Evolutionary conservation across 805 yeast species (phyloP), one percentile per base, ranked within the genome.

Genomic region (Kodamaea kaohsiungensis): DNA sequence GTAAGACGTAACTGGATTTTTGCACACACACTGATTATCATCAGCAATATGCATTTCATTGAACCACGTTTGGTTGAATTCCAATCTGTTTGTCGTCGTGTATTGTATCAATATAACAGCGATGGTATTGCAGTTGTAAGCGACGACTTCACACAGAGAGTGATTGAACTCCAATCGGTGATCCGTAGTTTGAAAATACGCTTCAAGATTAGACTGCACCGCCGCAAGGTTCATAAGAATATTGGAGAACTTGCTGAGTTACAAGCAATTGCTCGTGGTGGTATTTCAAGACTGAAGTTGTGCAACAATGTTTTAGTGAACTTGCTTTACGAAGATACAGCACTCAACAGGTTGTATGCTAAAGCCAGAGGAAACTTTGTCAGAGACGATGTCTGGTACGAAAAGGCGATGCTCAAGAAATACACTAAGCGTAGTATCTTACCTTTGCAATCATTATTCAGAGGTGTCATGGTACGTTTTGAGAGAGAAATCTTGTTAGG

Each of bases 391-490:
- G 27, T 48, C 4, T 39, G 45, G 40, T 40, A 40, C 8, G 19
- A 40, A 2, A 40, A 40, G 13, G 19, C 45, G 4, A 19, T 17
- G 18, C 27, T 16, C 39, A 39, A 40, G 16, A 27, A 40, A 12
- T 12, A 39, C 40, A 22, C 43, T 39, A 46, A 39, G 37, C 18
- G 27, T n/a, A 61, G 59, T 35, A 58, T 52, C 1, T 51, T 70
- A 25, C 35, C 51, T 12, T 56, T 88, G 2, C 95, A 89, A 67
- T 78, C 89, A 0, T 59, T 70, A 5, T 72, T 86, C 53, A 78
- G 91, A 59, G 96, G 93, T 25, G 81, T 86, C 5, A 70, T 86
- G 25, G 68, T 78, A 0, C 73, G 96, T 56, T 86, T 84, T 61
- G 70, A 77, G 2, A 64, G 72, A 43, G 93, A 87, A 52, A 61